These are phyloP conservation scores for Candida sp. DNA, from an alignment of 1,139 yeast genomes.

Conservation along the genomic window DNA sequence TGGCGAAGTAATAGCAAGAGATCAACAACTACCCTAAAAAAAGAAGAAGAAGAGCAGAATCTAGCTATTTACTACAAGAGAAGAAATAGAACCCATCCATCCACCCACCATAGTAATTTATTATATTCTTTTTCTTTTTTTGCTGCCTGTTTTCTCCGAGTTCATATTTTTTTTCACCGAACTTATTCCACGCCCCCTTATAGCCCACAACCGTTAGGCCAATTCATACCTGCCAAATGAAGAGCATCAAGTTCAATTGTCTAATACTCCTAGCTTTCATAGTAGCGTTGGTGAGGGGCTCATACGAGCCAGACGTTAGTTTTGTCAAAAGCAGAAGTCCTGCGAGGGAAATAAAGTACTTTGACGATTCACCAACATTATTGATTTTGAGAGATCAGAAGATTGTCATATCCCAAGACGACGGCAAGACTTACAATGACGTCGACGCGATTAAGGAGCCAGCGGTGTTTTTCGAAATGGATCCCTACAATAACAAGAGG, in stretches of 20 bases:
- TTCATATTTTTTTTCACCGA: too few species aligned
- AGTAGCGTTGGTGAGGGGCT: conserved; percentile 1
- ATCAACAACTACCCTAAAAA: neutral
- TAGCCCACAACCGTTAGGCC: neutral
- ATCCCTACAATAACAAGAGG: conserved; percentile 46
- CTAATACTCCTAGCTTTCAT: conserved; percentile 4
- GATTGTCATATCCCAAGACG: conserved; percentile 54
- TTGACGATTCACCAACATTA: conserved; percentile 60
- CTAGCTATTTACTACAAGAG: too few species aligned
- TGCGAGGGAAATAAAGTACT: conserved; percentile 36
- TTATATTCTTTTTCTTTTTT: too few species aligned
- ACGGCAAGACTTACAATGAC: conserved; percentile 59
- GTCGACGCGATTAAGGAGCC: conserved; percentile 32
- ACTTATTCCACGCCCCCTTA: neutral
- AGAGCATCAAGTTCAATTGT: neutral
- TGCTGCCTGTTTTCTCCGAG: too few species aligned
- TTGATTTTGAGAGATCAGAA: conserved; percentile 36
- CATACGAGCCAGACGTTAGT: conserved; percentile 21
- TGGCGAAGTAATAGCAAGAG: neutral
- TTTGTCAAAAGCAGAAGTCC: conserved; percentile 13
- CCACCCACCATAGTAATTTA: too few species aligned
- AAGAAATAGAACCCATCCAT: too few species aligned
- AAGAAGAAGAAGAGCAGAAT: too few species aligned
- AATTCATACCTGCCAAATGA: neutral
- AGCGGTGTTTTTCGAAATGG: conserved; percentile 39